Base-by-base conservation (phyloP, 768 basidiomycete species). In the Cystobasidium tubakii region DNA sequence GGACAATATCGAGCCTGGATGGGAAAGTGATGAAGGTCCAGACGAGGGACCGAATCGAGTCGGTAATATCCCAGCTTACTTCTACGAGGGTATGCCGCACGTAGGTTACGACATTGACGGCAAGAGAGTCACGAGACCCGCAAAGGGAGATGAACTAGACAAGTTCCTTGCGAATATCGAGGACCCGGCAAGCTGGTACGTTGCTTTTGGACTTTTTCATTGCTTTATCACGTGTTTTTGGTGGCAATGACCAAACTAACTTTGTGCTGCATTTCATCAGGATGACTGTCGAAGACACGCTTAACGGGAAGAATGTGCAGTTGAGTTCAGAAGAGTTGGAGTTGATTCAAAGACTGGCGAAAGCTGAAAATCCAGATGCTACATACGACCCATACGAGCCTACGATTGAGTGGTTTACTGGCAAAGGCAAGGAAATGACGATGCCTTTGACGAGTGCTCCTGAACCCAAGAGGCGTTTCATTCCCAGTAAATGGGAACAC, bases 41-140 rank as follows among this genome's bases (percentile, higher is more conserved):
- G 55, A 43, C 19, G 74, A 73, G 39, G 74, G 34, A 19, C 73
- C 62, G 46, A 98, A 96, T 80, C 91, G 94, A 74, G 87, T 96
- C 77, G 96, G 96, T 66, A 86, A 95, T 82, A 84, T 99, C 75
- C 96, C 96, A 57, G 89, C 90, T 86, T 93, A 99, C 79, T 99
- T 95, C 93, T 99, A 99, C 81, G 96, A 98, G 81, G 94, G 98
- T 84, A 84, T 99, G 77, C 96, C 96, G n/a, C 96, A 99, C 82
- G 86, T 99, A 80, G 96, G 96, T 57, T 99, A 99, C 82, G 87
- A 92, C 81, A 88, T 98, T 78, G 87, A 93, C 80, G 96, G 96
- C 67, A 95, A 92, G 83, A 89, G 89, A 80, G 88, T 99, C 62
- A 85, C 98, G 76, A 89, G 92, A 66, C 94, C 96, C 15, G 95